Percentiles rank a stretch among this genome's conserved stretches.
phyloP scores from a whole-genome alignment of 192 early-diverging fungal species.

The Gaertneriomyces sp. region DNA sequence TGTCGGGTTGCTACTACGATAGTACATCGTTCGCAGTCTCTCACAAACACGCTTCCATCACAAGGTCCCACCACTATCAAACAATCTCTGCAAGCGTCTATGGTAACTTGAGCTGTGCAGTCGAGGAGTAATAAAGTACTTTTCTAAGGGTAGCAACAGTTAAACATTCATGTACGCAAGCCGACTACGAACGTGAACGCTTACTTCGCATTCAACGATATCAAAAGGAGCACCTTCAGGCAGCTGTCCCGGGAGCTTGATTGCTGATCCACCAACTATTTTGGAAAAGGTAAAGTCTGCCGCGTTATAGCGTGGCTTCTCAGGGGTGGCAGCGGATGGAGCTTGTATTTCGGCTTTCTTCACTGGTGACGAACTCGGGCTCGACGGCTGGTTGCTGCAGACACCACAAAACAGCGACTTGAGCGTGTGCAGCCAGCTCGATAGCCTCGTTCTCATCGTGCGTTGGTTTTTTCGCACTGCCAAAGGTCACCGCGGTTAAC shows the following conservation, averaged over 20 bases:
- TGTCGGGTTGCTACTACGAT: conserved; percentile 31
- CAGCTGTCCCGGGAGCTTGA: conserved; percentile 15
- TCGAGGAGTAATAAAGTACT: conserved; percentile 19
- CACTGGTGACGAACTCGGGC: no score
- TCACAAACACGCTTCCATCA: conserved; percentile 33
- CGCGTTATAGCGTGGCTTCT: conserved; percentile 14
- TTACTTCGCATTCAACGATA: conserved; percentile 27
- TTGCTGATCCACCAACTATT: background rate
- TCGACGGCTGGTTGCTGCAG: no score
- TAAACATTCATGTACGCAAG: background rate
- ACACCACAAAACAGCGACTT: no score
- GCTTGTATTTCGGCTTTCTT: no score
- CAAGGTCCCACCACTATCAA: conserved; percentile 37
- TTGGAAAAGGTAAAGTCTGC: conserved; percentile 21
- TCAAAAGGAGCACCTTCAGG: conserved; percentile 19
- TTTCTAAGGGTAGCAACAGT: conserved; percentile 2
- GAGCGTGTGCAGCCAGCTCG: no score
- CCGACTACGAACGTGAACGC: background rate
- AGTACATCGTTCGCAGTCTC: conserved; percentile 30
- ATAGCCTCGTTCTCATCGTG: no score
- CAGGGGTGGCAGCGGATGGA: background rate
- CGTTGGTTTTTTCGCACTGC: no score
- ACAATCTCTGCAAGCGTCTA: conserved; percentile 22
- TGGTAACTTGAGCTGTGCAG: conserved; percentile 23
- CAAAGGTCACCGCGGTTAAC: no score